Conservation (phyloP, 192 early-diverging fungal genomes). For the Lobosporangium transversale region DNA sequence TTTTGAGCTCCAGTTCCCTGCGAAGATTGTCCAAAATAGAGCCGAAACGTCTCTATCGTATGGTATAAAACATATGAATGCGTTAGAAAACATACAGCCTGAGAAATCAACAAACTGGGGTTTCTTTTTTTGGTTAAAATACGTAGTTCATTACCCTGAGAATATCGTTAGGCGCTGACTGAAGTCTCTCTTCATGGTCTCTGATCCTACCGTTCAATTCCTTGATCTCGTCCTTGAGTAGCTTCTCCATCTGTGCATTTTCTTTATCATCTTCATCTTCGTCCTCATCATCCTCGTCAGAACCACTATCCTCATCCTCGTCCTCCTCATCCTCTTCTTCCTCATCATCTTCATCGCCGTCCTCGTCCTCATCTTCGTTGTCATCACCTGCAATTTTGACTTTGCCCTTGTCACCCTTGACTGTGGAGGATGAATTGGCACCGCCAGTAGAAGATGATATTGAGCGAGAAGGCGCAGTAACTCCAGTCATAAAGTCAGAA, state of each 20-base stretch:
- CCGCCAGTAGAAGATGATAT: not conserved
- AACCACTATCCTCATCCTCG: slow-evolving; percentile 60
- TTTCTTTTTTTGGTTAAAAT: no score
- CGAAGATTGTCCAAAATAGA: slow-evolving; percentile 66
- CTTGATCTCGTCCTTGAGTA: slow-evolving; percentile 69
- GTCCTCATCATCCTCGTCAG: slow-evolving; percentile 61
- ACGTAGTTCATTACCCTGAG: slow-evolving; percentile 72
- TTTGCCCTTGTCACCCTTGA: slow-evolving; percentile 18
- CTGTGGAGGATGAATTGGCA: not conserved
- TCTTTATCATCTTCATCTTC: slow-evolving; percentile 63
- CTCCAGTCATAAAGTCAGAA: not conserved
- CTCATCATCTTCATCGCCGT: slow-evolving; percentile 42
- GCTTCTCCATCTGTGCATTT: slow-evolving; percentile 61
- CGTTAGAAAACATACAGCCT: not conserved
- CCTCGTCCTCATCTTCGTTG: slow-evolving; percentile 38
- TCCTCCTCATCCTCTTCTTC: slow-evolving; percentile 63
- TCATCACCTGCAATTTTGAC: slow-evolving; percentile 55
- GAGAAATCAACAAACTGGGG: no score
- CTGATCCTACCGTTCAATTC: slow-evolving; percentile 68
- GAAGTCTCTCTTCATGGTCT: slow-evolving; percentile 62
- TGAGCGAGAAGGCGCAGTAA: not conserved
- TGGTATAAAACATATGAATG: not conserved
- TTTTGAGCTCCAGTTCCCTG: slow-evolving; percentile 69
- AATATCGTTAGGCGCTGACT: slow-evolving; percentile 74
- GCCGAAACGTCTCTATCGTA: slow-evolving; percentile 72